A percentile compares a stretch with the other conserved stretches of the same genome.
phyloP scores from a whole-genome alignment of 1,284 basidiomycete species.

The Sphaerobolus stellatus region DNA sequence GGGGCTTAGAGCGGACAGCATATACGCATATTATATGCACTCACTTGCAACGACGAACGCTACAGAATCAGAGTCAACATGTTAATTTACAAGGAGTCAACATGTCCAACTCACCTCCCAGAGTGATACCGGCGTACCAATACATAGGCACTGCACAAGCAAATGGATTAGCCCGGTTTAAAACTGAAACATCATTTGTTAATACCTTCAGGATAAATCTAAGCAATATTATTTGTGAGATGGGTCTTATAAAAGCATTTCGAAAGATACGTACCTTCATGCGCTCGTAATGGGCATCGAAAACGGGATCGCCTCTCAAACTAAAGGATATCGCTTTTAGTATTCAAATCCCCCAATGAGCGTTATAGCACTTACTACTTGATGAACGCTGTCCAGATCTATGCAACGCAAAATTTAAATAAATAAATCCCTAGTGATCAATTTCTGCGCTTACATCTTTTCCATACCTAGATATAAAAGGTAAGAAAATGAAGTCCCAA shows the following conservation, averaged over 20 bases:
- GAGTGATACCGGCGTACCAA: conserved; percentile 6
- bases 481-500: background rate
- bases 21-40: background rate
- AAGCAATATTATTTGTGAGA: background rate
- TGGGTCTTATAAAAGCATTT: background rate
- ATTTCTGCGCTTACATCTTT: conserved; percentile 4
- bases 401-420: background rate
- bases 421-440: background rate
- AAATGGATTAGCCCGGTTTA: background rate
- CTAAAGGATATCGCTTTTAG: background rate
- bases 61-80: background rate
- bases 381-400: conserved; percentile 2
- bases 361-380: background rate
- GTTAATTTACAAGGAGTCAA: background rate
- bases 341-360: background rate
- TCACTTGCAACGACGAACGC: conserved; percentile 10
- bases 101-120: background rate
- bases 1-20: background rate
- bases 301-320: background rate
- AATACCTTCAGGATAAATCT: conserved; percentile 1
- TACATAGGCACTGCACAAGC: conserved; percentile 2
- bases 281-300: conserved; percentile 6
- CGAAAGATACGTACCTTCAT: conserved; percentile 4
- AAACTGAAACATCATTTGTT: background rate
- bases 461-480: conserved; percentile 3